Percentiles rank a stretch among this genome's conserved stretches.
Conservation (phyloP, 192 early-diverging fungal species). For the Linderina pennispora region DNA sequence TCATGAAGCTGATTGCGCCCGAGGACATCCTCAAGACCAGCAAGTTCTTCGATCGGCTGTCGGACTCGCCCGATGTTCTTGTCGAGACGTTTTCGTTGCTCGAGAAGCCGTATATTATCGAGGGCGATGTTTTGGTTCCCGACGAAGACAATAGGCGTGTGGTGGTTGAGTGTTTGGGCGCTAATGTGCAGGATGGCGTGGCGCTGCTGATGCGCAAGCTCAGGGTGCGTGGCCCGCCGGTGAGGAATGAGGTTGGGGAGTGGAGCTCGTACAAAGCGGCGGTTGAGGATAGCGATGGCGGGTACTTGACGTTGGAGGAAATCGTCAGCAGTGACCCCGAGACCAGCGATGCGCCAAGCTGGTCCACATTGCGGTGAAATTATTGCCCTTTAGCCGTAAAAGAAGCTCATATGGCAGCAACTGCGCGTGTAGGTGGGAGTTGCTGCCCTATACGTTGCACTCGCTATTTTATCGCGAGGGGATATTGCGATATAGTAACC, state of each 20-base stretch:
- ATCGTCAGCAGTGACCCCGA: constrained; percentile 31
- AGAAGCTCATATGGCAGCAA: too few species aligned
- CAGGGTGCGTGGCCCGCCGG: constrained; percentile 10
- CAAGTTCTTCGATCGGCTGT: constrained; percentile 30
- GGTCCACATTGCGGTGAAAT: constrained; percentile 14
- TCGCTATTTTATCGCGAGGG: too few species aligned
- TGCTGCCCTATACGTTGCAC: too few species aligned
- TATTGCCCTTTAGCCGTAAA: too few species aligned
- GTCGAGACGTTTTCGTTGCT: constrained; percentile 35
- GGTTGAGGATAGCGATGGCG: constrained; percentile 22
- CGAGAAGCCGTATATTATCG: constrained; percentile 29
- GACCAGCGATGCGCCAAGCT: constrained; percentile 20
- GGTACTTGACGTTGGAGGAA: constrained; percentile 32
- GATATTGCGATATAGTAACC: too few species aligned
- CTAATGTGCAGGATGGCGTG: constrained; percentile 37
- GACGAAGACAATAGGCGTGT: constrained; percentile 28
- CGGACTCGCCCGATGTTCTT: constrained; percentile 18
- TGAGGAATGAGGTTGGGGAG: constrained; percentile 19
- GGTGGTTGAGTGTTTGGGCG: constrained; percentile 33
- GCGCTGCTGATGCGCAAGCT: constrained; percentile 28
- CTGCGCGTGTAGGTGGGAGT: too few species aligned
- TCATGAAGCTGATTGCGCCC: constrained; percentile 36
- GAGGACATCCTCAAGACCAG: constrained; percentile 32
- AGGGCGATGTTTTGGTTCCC: constrained; percentile 23
- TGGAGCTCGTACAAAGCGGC: constrained; percentile 7